Evolutionary conservation across 2,329 filamentous ascomycete species (phyloP).

Genomic region (Trichoderma breve): DNA sequence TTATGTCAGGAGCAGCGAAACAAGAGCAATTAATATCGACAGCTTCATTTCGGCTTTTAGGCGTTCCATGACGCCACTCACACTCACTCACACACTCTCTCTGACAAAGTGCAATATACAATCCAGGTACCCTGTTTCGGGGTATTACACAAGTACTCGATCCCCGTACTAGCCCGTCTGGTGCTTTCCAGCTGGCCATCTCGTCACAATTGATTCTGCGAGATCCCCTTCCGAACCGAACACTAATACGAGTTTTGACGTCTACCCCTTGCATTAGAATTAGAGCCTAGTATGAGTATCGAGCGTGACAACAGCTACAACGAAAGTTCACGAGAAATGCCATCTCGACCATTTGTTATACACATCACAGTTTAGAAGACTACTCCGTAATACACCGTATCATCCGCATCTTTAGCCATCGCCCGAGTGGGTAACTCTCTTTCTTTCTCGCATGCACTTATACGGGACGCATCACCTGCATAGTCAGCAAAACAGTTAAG

Average conservation of each 20-base stretch:
- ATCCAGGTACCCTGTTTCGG: not conserved
- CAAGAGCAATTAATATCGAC: constrained; percentile 3
- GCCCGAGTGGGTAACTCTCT: not conserved
- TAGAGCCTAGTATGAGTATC: not conserved
- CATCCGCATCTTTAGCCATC: not conserved
- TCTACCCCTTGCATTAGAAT: not conserved
- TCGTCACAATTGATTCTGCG: not conserved
- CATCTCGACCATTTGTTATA: not conserved
- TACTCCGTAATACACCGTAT: not conserved
- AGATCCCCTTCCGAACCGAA: constrained; percentile 5
- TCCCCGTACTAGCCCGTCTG: not conserved
- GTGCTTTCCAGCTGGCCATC: not conserved
- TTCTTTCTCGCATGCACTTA: not conserved
- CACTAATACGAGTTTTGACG: constrained; percentile 14
- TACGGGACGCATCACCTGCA: constrained; percentile 8
- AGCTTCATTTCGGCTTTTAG: constrained; percentile 5
- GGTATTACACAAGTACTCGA: not conserved
- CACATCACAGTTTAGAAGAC: not conserved
- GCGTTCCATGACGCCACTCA: not conserved
- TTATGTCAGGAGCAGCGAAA: constrained; percentile 8
- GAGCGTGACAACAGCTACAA: not conserved
- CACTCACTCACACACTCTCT: not conserved
- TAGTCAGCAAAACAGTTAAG: not conserved
- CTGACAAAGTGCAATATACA: not conserved
- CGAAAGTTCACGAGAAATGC: not conserved